These are phyloP conservation scores for Fusarium nygamai DNA, from an alignment of 2,329 filamentous ascomycete species.

Conservation along the genomic window DNA sequence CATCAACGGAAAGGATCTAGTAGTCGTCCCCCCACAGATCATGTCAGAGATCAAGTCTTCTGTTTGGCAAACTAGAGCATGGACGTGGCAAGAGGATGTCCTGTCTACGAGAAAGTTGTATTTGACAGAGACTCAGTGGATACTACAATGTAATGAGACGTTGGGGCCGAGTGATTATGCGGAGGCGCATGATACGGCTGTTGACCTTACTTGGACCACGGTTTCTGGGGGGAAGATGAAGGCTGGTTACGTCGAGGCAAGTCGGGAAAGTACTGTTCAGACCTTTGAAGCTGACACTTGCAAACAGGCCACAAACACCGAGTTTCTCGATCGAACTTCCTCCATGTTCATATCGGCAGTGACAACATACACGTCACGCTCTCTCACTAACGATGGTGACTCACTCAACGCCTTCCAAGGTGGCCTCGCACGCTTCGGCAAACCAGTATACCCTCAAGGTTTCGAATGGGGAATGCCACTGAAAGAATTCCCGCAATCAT, in stretches of 20 bases:
- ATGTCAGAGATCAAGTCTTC: neutral
- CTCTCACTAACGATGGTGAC: neutral
- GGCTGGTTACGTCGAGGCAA: neutral
- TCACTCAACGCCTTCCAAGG: neutral
- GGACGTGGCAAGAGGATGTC: neutral
- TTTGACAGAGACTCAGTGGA: neutral
- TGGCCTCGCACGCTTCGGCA: neutral
- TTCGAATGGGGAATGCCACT: neutral
- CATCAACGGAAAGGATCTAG: neutral
- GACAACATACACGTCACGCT: neutral
- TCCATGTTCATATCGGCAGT: neutral
- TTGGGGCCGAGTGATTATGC: neutral
- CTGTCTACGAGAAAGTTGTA: neutral
- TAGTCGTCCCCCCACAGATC: neutral
- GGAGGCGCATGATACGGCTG: neutral
- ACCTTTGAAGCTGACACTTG: too few relatives aligned
- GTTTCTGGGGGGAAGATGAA: neutral
- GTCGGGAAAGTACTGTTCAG: too few relatives aligned
- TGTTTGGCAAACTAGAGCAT: neutral
- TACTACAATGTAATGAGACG: neutral
- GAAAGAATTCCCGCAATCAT: neutral
- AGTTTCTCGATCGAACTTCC: neutral
- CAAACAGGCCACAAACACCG: neutral
- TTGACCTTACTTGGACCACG: neutral
- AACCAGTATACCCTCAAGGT: neutral